These are phyloP conservation scores for Thelephora terrestris DNA, from an alignment of 1,284 basidiomycete genomes.

Conservation along the genomic window DNA sequence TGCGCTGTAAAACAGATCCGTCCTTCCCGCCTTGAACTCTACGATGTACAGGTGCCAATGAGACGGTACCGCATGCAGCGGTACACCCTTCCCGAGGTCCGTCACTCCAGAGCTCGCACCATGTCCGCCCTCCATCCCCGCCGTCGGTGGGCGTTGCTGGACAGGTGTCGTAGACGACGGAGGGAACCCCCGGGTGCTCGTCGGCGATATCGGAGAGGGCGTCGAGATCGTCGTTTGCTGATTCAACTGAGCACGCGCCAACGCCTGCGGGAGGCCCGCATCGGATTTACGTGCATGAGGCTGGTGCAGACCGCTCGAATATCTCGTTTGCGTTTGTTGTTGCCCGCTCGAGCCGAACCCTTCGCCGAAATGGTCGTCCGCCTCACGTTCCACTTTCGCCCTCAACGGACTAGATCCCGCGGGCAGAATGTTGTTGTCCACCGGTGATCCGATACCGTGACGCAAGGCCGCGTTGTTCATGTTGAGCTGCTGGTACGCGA, in stretches of 20 bases:
- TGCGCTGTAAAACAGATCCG: slow-evolving; percentile 86
- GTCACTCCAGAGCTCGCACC: slow-evolving; percentile 11
- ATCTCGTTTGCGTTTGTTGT: neutral
- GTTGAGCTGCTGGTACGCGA: slow-evolving; percentile 49
- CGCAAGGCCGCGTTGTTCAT: slow-evolving; percentile 35
- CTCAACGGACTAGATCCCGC: slow-evolving; percentile 19
- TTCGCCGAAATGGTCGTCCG: neutral
- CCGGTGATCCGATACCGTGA: slow-evolving; percentile 46
- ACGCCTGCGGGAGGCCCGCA: neutral
- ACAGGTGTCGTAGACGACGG: slow-evolving; percentile 30
- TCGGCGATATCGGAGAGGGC: slow-evolving; percentile 24
- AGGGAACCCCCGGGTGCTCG: slow-evolving; percentile 14
- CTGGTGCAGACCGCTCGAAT: neutral
- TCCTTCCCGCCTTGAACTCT: slow-evolving; percentile 94
- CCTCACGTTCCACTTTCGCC: slow-evolving; percentile 21
- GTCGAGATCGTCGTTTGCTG: neutral
- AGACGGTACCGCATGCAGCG: slow-evolving; percentile 71
- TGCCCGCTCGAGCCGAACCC: neutral
- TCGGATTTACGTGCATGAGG: neutral
- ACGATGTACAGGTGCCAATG: slow-evolving; percentile 92
- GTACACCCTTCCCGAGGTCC: slow-evolving; percentile 86
- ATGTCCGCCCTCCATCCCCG: slow-evolving; percentile 24
- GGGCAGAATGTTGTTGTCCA: slow-evolving; percentile 38
- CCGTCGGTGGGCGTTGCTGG: slow-evolving; percentile 31
- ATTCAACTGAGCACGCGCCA: neutral